Evolutionary conservation across 805 yeast species (phyloP), one percentile per base, ranked within the genome.

Genomic region (Wickerhamomyces ciferrii): DNA sequence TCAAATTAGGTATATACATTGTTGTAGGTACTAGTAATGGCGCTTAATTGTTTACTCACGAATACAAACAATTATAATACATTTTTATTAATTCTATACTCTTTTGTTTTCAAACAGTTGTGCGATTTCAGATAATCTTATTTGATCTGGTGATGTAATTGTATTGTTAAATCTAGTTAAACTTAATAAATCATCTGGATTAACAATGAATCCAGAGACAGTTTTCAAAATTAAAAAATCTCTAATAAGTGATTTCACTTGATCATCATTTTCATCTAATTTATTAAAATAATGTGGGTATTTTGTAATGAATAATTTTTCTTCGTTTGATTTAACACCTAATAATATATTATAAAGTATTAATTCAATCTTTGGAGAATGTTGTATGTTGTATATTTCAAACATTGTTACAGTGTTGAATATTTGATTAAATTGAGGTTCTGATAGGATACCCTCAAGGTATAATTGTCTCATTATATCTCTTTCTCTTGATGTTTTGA

Each of bases 241-340:
- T 17, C 48, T 49, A 2, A 59, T 49, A 5, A 50, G 32, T 11
- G 39, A 39, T 23, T 46, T 46, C 2, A 51, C 29, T 18, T 40
- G 47, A 19, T 42, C 34, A 17, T 46, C 47, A 20, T 31, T 32
- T 15, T 51, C 53, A 14, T 54, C 52, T 24, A 57, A 34, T 38
- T 41, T 57, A 10, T 47, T 35, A 40, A 53, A 55, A 23, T 48
- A 57, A 27, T 51, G 47, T 21, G 61, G 61, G 42, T 48, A 58
- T 24, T 46, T 48, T 4, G 8, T 10, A 32, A 50, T 41, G 4
- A 59, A 13, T 8, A 7, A 9, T 3, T 25, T 37, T 42, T 58
- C 62, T 37, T 56, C 58, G 14, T 21, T n/a, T 6, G 48, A 9
- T 9, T 23, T 29, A 2, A 17, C 23, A 1, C 19, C 35, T 10